Evolutionary conservation across 345 rosid genomes (phyloP).

Genomic region (Ailanthus altissimus): DNA sequence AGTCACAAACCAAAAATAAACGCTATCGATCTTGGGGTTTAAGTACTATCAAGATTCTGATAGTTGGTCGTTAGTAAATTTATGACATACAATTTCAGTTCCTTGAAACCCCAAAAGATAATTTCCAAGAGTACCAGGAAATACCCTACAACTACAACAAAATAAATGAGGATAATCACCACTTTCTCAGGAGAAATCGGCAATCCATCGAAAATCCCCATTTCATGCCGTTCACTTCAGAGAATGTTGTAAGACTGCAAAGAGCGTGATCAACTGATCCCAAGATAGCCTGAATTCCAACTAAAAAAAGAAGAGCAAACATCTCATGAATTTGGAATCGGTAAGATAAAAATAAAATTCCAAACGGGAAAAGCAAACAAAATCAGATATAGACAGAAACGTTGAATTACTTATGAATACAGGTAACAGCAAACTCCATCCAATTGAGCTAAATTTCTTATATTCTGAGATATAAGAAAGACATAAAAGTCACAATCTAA

Average conservation of each 20-base stretch:
- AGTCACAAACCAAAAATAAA: not conserved
- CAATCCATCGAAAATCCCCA: constrained; percentile 89
- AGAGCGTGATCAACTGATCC: constrained; percentile 17
- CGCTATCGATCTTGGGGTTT: not conserved
- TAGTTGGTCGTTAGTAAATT: not conserved
- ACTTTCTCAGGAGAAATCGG: constrained; percentile 86
- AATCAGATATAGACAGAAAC: not conserved
- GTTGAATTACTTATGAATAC: not conserved
- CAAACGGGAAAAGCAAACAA: not conserved
- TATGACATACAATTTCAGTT: not conserved
- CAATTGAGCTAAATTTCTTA: not conserved
- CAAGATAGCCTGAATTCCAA: constrained; percentile 10
- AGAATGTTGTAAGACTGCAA: constrained; percentile 6
- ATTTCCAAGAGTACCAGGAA: not conserved
- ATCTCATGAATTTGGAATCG: not conserved
- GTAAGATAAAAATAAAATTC: not conserved
- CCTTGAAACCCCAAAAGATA: not conserved
- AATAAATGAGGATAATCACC: constrained; percentile 41
- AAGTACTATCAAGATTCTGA: not conserved
- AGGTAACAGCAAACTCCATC: not conserved
- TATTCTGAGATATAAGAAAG: not conserved
- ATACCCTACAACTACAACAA: not conserved
- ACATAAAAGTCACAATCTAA: not conserved
- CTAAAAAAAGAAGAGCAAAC: constrained; percentile 8
- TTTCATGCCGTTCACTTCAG: constrained; percentile 36